These are phyloP conservation scores for Drosera capensis DNA, from an alignment of 148 eudicot genomes.

Conservation along the genomic window DNA sequence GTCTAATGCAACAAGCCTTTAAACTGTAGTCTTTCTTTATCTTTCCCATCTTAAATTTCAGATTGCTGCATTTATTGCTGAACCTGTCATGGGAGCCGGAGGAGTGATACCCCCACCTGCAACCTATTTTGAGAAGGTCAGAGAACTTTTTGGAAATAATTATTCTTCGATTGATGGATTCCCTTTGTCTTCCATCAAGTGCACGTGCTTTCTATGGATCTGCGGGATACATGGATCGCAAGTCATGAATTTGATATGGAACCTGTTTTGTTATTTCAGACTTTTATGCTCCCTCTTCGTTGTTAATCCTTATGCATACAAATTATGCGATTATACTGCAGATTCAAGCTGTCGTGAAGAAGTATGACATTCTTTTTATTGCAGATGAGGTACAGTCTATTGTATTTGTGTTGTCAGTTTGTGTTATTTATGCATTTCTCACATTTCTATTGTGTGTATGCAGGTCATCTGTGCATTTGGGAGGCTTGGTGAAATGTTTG, in stretches of 20 bases:
- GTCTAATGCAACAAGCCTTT: too few relatives aligned
- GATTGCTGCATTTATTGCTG: slow-evolving; percentile 99
- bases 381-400: slow-evolving; percentile 78
- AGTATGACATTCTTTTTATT: slow-evolving; percentile 81
- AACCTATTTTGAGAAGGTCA: slow-evolving; percentile 90
- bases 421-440: background rate
- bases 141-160: background rate
- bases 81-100: slow-evolving; percentile 98
- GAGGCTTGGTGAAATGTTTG: slow-evolving; percentile 93
- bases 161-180: too few relatives aligned
- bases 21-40: background rate
- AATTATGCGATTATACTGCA: slow-evolving; percentile 18
- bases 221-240: too few relatives aligned
- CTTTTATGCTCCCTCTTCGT: too few relatives aligned
- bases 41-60: slow-evolving; percentile 17
- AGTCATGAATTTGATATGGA: too few relatives aligned
- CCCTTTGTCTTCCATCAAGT: too few relatives aligned
- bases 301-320: background rate
- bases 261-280: background rate
- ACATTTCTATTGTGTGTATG: too few relatives aligned
- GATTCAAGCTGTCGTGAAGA: slow-evolving; percentile 88
- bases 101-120: slow-evolving; percentile 94
- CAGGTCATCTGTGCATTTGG: slow-evolving; percentile 95
- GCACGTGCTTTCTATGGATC: too few relatives aligned
- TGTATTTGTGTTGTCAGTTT: background rate